Conservation (phyloP, 2,329 filamentous ascomycete species). For the Aspergillus ruber region DNA sequence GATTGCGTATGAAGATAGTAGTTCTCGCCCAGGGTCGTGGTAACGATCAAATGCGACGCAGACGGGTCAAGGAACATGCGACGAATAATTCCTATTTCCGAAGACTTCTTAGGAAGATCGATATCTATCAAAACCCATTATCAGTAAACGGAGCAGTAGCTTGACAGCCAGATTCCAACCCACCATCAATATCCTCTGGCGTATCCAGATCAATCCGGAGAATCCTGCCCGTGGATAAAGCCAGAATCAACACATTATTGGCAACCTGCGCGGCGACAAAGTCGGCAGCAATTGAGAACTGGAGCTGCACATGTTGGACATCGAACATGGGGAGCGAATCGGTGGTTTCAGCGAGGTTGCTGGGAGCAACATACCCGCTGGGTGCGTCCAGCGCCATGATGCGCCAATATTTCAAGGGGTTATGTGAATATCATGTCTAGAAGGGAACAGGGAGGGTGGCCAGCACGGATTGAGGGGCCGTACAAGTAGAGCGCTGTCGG, state of each 20-base stretch:
- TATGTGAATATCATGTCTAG: slow-evolving; percentile 25
- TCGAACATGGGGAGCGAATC: slow-evolving; percentile 84
- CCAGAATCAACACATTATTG: slow-evolving; percentile 92
- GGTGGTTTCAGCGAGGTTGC: slow-evolving; percentile 53
- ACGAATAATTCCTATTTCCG: slow-evolving; percentile 85
- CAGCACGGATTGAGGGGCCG: too few relatives aligned
- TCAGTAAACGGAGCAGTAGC: slow-evolving; percentile 2
- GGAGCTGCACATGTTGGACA: slow-evolving; percentile 83
- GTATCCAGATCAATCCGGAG: slow-evolving; percentile 89
- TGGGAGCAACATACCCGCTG: slow-evolving; percentile 66
- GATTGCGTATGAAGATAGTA: slow-evolving; percentile 97
- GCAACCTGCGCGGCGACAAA: slow-evolving; percentile 95
- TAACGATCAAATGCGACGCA: slow-evolving; percentile 86
- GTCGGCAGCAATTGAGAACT: slow-evolving; percentile 89
- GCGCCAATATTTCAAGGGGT: slow-evolving; percentile 23
- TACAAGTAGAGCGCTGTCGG: background rate
- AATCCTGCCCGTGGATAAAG: slow-evolving; percentile 85
- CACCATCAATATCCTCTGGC: slow-evolving; percentile 90
- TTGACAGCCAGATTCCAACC: slow-evolving; percentile 10
- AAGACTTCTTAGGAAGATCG: slow-evolving; percentile 86
- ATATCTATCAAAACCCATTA: slow-evolving; percentile 59
- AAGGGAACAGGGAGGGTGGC: background rate
- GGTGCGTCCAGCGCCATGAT: slow-evolving; percentile 64
- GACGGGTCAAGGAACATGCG: slow-evolving; percentile 97
- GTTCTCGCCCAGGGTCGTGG: slow-evolving; percentile 87